These are phyloP conservation scores for Domatiomyces catenatus DNA, from an alignment of 2,329 filamentous ascomycete species.

Conservation along the genomic window DNA sequence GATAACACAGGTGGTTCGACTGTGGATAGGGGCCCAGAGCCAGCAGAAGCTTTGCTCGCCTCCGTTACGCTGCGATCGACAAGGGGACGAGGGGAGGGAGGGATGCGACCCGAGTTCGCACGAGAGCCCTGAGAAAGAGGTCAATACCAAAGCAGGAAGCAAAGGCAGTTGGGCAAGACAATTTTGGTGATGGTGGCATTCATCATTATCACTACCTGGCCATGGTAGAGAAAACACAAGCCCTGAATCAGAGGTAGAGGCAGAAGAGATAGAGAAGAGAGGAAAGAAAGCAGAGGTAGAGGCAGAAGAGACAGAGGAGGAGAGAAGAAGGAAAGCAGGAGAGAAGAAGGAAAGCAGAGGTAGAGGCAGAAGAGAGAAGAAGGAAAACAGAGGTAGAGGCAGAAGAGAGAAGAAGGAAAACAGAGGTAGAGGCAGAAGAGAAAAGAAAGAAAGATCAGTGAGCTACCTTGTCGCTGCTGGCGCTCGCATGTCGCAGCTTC, in stretches of 20 bases:
- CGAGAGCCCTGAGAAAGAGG: background rate
- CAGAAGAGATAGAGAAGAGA: no score
- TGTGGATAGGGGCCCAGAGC: background rate
- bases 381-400: slow-evolving; percentile 9
- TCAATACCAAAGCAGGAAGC: background rate
- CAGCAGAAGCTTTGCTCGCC: background rate
- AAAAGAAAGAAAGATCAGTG: slow-evolving; percentile 38
- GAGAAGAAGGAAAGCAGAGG: slow-evolving; percentile 24
- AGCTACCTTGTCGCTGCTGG: slow-evolving; percentile 70
- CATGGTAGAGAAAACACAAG: background rate
- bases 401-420: slow-evolving; percentile 2
- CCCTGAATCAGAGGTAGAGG: no score
- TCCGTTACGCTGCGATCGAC: background rate
- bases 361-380: no score
- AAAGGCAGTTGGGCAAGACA: background rate
- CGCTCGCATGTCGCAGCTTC: slow-evolving; percentile 54
- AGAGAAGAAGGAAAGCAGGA: slow-evolving; percentile 23
- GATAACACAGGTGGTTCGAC: no score
- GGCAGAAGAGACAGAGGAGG: no score
- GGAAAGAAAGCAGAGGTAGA: slow-evolving; percentile 19
- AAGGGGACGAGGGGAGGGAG: no score
- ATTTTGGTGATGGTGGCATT: background rate
- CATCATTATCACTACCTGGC: background rate
- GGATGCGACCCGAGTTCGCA: background rate
- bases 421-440: background rate